Evolutionary conservation across 768 basidiomycete genomes (phyloP), one percentile per base, ranked within the genome.

Genomic region (Kwoniella europaea): DNA sequence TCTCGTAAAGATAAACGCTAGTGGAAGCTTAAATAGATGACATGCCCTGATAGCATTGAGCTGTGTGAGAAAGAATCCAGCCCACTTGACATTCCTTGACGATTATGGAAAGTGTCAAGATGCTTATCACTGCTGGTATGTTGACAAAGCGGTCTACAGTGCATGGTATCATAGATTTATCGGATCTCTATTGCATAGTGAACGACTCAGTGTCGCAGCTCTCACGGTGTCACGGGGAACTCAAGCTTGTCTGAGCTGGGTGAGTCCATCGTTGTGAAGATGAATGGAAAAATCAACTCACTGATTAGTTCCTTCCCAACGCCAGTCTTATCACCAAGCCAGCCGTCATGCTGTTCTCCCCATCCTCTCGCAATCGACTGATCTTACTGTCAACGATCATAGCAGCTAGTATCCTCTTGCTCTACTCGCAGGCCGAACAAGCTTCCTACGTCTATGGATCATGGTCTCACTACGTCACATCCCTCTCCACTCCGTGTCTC

Each of bases 281-380:
- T 35, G 35, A 6, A 35, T 35, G 35, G 35, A 35, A 35, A 6
- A 35, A 9, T 9, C 35, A 35, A 35, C 35, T 35, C 35, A 35
- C 35, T 35, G 35, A 35, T 35, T 6, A 35, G 35, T 35, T 9
- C 35, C 35, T 35, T 35, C 35, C 7, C 35, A 7, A 35, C 7
- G 35, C 35, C 35, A 35, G 6, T 6, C 35, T 35, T 35, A 2
- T 24, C 60, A 29, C 60, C 13, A 35, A 15, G 18, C 41, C 35
- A 35, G 3, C 7, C 60, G 20, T 12, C 60, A 63, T 63, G 62
- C 46, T 63, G 43, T 46, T 63, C 62, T 63, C 62, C 41, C 62
- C 62, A 18, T 63, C 62, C 62, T 24, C 43, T 42, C 62, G 62
- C 43, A 65, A 65, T 53, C 64, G 64, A 29, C 35, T 65, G 41